phyloP scores from a whole-genome alignment of 2,329 filamentous ascomycete species.

The Alternaria arborescens region DNA sequence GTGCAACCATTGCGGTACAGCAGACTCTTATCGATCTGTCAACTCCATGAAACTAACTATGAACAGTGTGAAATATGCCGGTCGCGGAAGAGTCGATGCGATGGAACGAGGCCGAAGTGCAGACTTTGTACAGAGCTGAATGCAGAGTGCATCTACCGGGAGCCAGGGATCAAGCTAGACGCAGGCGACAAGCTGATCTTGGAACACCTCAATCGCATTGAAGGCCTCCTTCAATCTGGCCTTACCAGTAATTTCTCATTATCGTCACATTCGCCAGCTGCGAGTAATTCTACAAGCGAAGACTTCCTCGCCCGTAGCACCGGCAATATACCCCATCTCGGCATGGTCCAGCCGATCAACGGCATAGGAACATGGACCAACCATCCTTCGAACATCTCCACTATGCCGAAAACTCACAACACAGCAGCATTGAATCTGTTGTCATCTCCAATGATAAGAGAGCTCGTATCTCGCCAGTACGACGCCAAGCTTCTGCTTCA shows the following conservation, averaged over 20 bases:
- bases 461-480: conserved; percentile 78
- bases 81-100: conserved; percentile 80
- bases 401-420: conserved; percentile 85
- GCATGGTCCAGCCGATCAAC: conserved; percentile 53
- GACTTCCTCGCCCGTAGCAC: conserved; percentile 52
- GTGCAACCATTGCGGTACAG: conserved; percentile 54
- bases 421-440: conserved; percentile 80
- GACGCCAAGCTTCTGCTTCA: conserved; percentile 84
- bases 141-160: conserved; percentile 83
- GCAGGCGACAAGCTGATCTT: conserved; percentile 86
- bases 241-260: conserved; percentile 65
- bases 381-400: conserved; percentile 73
- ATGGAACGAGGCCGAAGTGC: conserved; percentile 82
- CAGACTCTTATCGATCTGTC: background rate
- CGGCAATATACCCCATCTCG: conserved; percentile 47
- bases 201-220: conserved; percentile 79
- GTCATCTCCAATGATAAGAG: conserved; percentile 81
- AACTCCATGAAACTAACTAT: conserved; percentile 32
- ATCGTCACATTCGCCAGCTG: conserved; percentile 63
- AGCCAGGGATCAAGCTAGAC: conserved; percentile 86
- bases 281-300: conserved; percentile 56
- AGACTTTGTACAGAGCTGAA: conserved; percentile 83
- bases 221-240: conserved; percentile 77
- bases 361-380: conserved; percentile 77
- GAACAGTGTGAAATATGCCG: conserved; percentile 80